These are phyloP conservation scores for Papiliotrema flavescens DNA, from an alignment of 1,284 basidiomycete species.

Conservation along the genomic window DNA sequence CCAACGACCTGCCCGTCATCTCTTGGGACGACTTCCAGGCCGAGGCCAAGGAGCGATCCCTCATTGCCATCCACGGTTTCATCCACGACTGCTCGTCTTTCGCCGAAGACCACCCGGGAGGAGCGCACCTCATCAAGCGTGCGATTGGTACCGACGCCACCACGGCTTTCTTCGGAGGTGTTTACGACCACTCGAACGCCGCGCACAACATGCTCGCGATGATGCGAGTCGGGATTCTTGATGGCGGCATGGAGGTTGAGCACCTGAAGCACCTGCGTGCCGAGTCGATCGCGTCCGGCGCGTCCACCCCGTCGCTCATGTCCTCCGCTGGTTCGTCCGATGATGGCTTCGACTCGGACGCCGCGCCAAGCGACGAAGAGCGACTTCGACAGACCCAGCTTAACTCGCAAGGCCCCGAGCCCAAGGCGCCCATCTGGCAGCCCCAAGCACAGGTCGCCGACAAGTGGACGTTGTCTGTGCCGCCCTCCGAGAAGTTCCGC, in stretches of 20 bases:
- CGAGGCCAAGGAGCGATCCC: slow-evolving; percentile 68
- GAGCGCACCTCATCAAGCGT: slow-evolving; percentile 59
- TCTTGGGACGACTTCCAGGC: slow-evolving; percentile 75
- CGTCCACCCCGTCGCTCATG: slow-evolving; percentile 29
- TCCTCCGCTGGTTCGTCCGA: slow-evolving; percentile 42
- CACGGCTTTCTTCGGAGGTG: slow-evolving; percentile 88
- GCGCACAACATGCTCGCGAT: slow-evolving; percentile 76
- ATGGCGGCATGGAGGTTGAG: slow-evolving; percentile 71
- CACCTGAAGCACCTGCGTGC: slow-evolving; percentile 37
- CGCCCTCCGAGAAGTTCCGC: slow-evolving; percentile 45
- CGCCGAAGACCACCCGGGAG: slow-evolving; percentile 86
- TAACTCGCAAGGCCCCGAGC: slow-evolving; percentile 35
- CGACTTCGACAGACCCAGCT: slow-evolving; percentile 32
- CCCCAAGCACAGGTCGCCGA: slow-evolving; percentile 43
- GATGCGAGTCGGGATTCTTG: slow-evolving; percentile 83
- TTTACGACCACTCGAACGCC: slow-evolving; percentile 89
- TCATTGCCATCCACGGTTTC: slow-evolving; percentile 81
- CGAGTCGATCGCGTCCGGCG: slow-evolving; percentile 28
- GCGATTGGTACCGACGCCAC: slow-evolving; percentile 80
- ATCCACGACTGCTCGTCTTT: slow-evolving; percentile 87
- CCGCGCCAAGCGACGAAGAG: slow-evolving; percentile 19
- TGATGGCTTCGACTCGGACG: slow-evolving; percentile 33
- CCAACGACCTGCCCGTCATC: slow-evolving; percentile 71
- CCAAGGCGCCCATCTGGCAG: slow-evolving; percentile 37
- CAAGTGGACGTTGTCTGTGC: slow-evolving; percentile 39